Evolutionary conservation across 352 stramenopile species (phyloP).

Genomic region (Nothophytophthora sp.): DNA sequence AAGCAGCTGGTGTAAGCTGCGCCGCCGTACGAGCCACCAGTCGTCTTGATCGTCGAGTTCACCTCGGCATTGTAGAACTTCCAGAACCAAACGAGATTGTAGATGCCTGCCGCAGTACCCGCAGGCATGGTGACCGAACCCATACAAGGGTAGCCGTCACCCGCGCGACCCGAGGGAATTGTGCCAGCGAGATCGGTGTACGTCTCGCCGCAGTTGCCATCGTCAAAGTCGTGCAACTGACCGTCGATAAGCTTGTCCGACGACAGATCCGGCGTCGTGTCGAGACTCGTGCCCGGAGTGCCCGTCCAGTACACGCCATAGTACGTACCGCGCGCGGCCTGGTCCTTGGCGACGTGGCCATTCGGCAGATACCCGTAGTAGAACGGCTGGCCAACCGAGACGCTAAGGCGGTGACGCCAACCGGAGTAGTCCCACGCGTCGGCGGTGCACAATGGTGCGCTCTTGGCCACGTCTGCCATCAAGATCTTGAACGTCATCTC

Average conservation of each 20-base stretch:
- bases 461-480: slow-evolving; percentile 45
- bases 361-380: slow-evolving; percentile 71
- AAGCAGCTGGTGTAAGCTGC: slow-evolving; percentile 69
- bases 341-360: slow-evolving; percentile 65
- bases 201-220: slow-evolving; percentile 59
- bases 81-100: slow-evolving; percentile 79
- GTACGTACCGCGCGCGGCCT: slow-evolving; percentile 46
- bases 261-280: slow-evolving; percentile 50
- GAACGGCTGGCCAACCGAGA: slow-evolving; percentile 43
- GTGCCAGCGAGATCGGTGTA: slow-evolving; percentile 39
- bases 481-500: slow-evolving; percentile 59
- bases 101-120: slow-evolving; percentile 45
- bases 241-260: slow-evolving; percentile 58
- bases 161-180: slow-evolving; percentile 41
- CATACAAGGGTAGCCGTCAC: slow-evolving; percentile 57
- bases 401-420: slow-evolving; percentile 43
- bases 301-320: slow-evolving; percentile 72
- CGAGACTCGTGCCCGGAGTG: slow-evolving; percentile 32
- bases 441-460: slow-evolving; percentile 29
- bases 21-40: slow-evolving; percentile 45
- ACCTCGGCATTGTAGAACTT: slow-evolving; percentile 61
- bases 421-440: slow-evolving; percentile 33
- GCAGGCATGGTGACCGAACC: slow-evolving; percentile 44
- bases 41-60: slow-evolving; percentile 47
- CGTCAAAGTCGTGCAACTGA: slow-evolving; percentile 69